Evolutionary conservation across 768 basidiomycete species (phyloP).

Genomic region (Flagelloscypha sp.): DNA sequence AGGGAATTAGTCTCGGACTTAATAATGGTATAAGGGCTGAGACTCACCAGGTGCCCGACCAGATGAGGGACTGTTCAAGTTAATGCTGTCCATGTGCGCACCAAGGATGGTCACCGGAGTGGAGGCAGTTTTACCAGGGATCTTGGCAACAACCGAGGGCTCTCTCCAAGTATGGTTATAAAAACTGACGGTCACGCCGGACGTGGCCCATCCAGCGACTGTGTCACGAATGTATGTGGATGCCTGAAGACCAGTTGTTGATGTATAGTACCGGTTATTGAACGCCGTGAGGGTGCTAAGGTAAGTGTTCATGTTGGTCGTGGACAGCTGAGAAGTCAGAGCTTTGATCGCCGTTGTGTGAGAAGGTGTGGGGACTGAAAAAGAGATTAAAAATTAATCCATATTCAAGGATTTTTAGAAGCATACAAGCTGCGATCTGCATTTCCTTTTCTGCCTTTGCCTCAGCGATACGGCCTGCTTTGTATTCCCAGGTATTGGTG

Average conservation of each 20-base stretch:
- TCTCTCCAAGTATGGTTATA: constrained; percentile 28
- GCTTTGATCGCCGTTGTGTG: constrained; percentile 6
- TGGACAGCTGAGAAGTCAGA: constrained; percentile 2
- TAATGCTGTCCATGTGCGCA: constrained; percentile 37
- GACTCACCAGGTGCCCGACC: constrained; percentile 41
- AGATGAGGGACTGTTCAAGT: constrained; percentile 26
- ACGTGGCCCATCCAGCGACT: too few relatives aligned
- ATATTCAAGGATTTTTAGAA: background rate
- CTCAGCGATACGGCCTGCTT: too few relatives aligned
- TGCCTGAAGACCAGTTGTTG: constrained; percentile 28
- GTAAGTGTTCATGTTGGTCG: constrained; percentile 18
- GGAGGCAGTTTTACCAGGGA: constrained; percentile 23
- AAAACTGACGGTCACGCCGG: constrained; percentile 21
- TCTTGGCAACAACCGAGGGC: constrained; percentile 28
- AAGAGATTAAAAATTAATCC: background rate
- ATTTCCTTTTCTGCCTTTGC: constrained; percentile 9
- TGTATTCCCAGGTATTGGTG: constrained; percentile 29
- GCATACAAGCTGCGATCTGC: constrained; percentile 22
- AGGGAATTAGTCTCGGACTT: too few relatives aligned
- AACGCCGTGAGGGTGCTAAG: constrained; percentile 29
- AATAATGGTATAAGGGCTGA: too few relatives aligned
- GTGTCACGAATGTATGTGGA: constrained; percentile 30
- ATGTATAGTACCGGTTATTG: constrained; percentile 36
- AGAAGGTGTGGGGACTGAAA: constrained; percentile 5
- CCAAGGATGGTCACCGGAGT: constrained; percentile 29